Conservation (phyloP, 352 stramenopile genomes). For the Pythium volutum region DNA sequence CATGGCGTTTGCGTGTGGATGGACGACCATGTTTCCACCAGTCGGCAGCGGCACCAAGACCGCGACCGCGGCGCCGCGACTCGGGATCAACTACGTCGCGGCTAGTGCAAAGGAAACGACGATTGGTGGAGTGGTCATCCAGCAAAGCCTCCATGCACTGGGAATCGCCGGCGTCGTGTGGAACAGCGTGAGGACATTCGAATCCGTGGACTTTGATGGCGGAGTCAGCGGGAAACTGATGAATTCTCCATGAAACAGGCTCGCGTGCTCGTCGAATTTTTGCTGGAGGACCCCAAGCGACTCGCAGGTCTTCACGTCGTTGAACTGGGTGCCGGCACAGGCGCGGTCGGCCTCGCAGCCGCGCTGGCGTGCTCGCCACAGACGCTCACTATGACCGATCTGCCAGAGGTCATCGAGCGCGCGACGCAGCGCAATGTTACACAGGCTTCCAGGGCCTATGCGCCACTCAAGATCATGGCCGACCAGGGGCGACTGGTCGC, state of each 20-base stretch:
- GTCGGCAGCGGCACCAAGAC: not conserved
- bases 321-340: conserved; percentile 56
- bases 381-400: conserved; percentile 54
- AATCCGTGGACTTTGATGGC: too few species aligned
- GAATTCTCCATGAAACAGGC: conserved; percentile 29
- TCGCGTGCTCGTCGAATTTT: conserved; percentile 40
- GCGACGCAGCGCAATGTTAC: conserved; percentile 38
- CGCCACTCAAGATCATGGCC: conserved; percentile 21
- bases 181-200: conserved; percentile 48
- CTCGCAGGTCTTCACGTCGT: conserved; percentile 35
- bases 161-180: conserved; percentile 73
- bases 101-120: conserved; percentile 37
- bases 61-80: conserved; percentile 16
- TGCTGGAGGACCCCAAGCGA: conserved; percentile 31
- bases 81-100: conserved; percentile 59
- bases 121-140: conserved; percentile 31
- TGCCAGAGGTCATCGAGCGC: conserved; percentile 38
- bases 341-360: conserved; percentile 46
- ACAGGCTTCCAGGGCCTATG: conserved; percentile 24
- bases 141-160: conserved; percentile 41
- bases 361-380: conserved; percentile 24
- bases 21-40: conserved; percentile 34
- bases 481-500: conserved; percentile 25
- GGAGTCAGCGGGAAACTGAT: too few species aligned
- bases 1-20: conserved; percentile 30